These are phyloP conservation scores for Aaosphaeria arxii DNA, from an alignment of 2,329 filamentous ascomycete genomes.

Conservation along the genomic window DNA sequence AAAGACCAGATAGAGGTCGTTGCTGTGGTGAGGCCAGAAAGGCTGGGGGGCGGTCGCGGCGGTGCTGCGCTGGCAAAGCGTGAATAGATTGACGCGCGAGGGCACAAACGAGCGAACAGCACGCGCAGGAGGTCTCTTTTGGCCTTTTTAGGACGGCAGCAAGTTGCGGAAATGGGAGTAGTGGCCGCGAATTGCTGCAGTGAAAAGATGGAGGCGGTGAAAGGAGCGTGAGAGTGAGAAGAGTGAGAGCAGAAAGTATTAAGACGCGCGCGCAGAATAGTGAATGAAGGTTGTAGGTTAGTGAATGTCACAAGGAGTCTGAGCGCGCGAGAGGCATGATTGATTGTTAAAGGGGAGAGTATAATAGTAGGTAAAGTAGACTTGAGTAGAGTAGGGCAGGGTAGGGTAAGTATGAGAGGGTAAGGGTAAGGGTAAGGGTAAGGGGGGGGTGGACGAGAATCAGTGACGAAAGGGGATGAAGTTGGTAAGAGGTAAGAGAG, in stretches of 20 bases:
- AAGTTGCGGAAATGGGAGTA: not conserved
- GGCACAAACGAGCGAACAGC: slow-evolving; percentile 13
- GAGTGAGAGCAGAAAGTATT: slow-evolving; percentile 1
- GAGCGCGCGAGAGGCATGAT: slow-evolving; percentile 8
- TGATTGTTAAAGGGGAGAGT: slow-evolving; percentile 1
- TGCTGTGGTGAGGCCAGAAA: slow-evolving; percentile 31
- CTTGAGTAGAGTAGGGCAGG: not conserved
- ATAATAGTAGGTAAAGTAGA: not conserved
- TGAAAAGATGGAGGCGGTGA: slow-evolving; percentile 4
- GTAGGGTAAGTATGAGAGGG: not conserved
- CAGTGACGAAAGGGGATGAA: slow-evolving; percentile 3
- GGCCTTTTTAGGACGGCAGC: not conserved
- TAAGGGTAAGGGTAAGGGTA: not conserved
- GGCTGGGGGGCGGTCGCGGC: slow-evolving; percentile 26
- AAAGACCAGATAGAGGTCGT: slow-evolving; percentile 33
- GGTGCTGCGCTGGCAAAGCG: slow-evolving; percentile 33
- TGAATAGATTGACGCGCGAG: slow-evolving; percentile 11
- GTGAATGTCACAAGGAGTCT: slow-evolving; percentile 3
- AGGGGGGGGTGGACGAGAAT: not conserved
- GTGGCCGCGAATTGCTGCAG: not conserved
- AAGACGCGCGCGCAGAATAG: not conserved
- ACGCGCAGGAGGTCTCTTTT: slow-evolving; percentile 1
- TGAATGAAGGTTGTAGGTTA: not conserved
- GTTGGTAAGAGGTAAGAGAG: not conserved
- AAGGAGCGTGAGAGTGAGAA: slow-evolving; percentile 1